Evolutionary conservation across 2,329 filamentous ascomycete species (phyloP), one percentile per base, ranked within the genome.

Genomic region (Penicillium sp.): DNA sequence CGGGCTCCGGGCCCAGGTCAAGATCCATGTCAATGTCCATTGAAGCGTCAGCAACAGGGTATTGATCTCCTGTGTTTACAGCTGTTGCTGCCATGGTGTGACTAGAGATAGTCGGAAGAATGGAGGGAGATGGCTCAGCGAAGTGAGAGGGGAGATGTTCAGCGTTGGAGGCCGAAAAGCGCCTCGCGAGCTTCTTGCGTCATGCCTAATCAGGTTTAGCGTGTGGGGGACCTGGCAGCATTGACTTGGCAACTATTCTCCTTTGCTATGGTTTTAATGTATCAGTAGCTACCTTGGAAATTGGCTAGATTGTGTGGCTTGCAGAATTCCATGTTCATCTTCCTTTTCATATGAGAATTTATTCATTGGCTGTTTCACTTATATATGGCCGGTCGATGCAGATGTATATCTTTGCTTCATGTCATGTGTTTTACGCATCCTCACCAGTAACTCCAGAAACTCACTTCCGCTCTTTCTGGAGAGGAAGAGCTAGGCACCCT

Each of bases 11-110:
- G 33, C 79, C 79, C 29, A 81, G 65, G 60, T 81, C 79, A 59
- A 89, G 77, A 63, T 85, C 87, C 85, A 90, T 88, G 58, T 89
- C 87, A 51, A 90, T 85, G 71, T 90, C 87, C 85, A 89, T 79
- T 52, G 62, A 62, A 33, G 59, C 58, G 47, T 74, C 69, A 56
- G 67, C 70, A 38, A 59, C 47, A n/a, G 60, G 41, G 21, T 47
- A 23, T 15, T 47, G 49, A 6, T 50, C 29, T 10, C 50, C 54
- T 15, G 50, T 49, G 28, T 49, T 45, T 33, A 45, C 45, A 41
- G 42, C 47, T 41, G 31, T 23, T 42, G 54, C 51, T 45, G 47
- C 24, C 36, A 48, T 54, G 16, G 18, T 38, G 21, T 24, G 28
- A 36, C 38, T 12, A 29, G 50, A 24, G 7, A 24, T 18, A 38